These are phyloP conservation scores for Solanum phureja DNA, from an alignment of 257 asterid species.

Conservation along the genomic window DNA sequence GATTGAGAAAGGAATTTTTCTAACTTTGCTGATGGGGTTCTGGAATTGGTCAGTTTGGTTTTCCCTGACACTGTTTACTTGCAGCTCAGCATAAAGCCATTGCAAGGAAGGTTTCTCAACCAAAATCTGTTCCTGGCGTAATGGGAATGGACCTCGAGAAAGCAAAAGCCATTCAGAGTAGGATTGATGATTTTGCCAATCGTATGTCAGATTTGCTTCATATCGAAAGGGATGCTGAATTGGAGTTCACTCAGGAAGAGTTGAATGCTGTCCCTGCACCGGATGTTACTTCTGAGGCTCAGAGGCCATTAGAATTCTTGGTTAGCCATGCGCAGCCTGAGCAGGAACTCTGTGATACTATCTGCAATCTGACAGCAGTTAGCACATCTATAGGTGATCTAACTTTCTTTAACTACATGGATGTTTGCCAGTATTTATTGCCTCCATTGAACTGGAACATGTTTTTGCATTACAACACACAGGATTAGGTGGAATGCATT, in stretches of 20 bases:
- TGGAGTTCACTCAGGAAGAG: slow-evolving; percentile 93
- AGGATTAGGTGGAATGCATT: slow-evolving; percentile 98
- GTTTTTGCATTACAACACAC: slow-evolving; percentile 5
- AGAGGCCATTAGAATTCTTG: slow-evolving; percentile 71
- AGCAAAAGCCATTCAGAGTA: slow-evolving; percentile 57
- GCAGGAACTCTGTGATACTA: slow-evolving; percentile 94
- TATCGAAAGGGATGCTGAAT: slow-evolving; percentile 82
- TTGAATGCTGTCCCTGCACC: slow-evolving; percentile 86
- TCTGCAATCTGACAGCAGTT: slow-evolving; percentile 82
- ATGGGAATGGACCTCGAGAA: slow-evolving; percentile 64
- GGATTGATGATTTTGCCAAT: slow-evolving; percentile 58
- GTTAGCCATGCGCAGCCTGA: slow-evolving; percentile 86
- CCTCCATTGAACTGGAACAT: background rate
- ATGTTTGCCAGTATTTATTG: background rate
- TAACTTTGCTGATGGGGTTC: background rate
- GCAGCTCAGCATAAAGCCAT: slow-evolving; percentile 92
- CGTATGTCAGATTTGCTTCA: slow-evolving; percentile 70
- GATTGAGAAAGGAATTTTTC: background rate
- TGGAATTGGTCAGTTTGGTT: background rate
- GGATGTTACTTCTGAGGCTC: slow-evolving; percentile 34
- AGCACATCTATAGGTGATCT: slow-evolving; percentile 71
- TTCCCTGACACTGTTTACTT: slow-evolving; percentile 8
- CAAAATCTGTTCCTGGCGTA: slow-evolving; percentile 47
- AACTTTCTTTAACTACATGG: background rate
- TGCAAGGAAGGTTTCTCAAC: slow-evolving; percentile 52